Base-by-base conservation (phyloP, 2,329 filamentous ascomycete genomes). In the Orbilia brochopaga region DNA sequence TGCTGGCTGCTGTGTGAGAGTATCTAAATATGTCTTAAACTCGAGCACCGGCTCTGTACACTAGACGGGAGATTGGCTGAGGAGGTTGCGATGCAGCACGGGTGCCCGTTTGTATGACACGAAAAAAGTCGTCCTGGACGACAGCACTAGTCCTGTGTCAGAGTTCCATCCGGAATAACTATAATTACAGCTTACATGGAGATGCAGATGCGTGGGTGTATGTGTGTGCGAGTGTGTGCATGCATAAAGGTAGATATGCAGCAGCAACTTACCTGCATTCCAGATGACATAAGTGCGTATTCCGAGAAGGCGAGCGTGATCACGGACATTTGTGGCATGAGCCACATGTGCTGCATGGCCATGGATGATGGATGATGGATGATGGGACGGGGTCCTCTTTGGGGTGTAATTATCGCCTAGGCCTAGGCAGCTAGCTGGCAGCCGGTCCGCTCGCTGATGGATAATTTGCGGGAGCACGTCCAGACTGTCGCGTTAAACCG, bases 391-490 rank as follows among this genome's bases (percentile, higher is more conserved):
- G n/a, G n/a, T n/a, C n/a, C n/a, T n/a, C n/a, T n/a, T n/a, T n/a
- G n/a, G n/a, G n/a, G n/a, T n/a, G n/a, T n/a, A n/a, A n/a, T n/a
- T 15, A 21, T 35, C 27, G 48, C 32, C 57, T 64, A 70, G 66
- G 66, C 66, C n/a, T n/a, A n/a, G n/a, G n/a, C n/a, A n/a, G n/a
- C n/a, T n/a, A 70, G 54, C 66, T 52, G 57, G 59, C 58, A 61
- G 46, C 66, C 53, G 53, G 40, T 55, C 58, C 66, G 66, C 42
- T 59, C 56, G 58, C 58, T 53, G 46, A 69, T 62, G 65, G 58
- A 44, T 42, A 24, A 54, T 58, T 58, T 50, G 21, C 48, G 11
- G 21, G 51, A 62, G 44, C 17, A 48, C 6, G 44, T n/a, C n/a
- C n/a, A n/a, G n/a, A n/a, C n/a, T n/a, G n/a, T 19, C 44, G 44